A percentile compares a stretch with the other conserved stretches of the same genome.
Conservation (phyloP, 2,329 filamentous ascomycete genomes). For the Thielaviopsis euricoi region DNA sequence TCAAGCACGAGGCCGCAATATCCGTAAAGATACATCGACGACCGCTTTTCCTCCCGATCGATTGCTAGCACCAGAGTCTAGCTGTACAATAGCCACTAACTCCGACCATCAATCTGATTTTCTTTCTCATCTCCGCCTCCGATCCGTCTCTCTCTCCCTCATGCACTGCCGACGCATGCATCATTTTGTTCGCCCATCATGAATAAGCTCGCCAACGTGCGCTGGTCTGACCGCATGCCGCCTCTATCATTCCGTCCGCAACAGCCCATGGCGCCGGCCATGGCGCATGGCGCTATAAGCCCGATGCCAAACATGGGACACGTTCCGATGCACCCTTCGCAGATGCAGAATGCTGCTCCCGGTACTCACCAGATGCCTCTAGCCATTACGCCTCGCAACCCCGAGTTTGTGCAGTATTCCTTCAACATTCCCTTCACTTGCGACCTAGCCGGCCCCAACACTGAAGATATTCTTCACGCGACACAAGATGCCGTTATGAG, state of each 20-base stretch:
- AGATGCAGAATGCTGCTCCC: constrained; percentile 6
- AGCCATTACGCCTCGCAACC: constrained; percentile 4
- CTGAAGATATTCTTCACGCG: constrained; percentile 87
- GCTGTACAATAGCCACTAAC: background rate
- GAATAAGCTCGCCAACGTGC: constrained; percentile 58
- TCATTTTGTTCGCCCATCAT: constrained; percentile 27
- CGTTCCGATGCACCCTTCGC: constrained; percentile 29
- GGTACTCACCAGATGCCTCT: constrained; percentile 9
- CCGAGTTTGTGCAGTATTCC: constrained; percentile 52
- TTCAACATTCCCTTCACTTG: constrained; percentile 97
- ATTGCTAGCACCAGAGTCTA: background rate
- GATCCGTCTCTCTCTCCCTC: background rate
- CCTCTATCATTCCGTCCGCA: constrained; percentile 9
- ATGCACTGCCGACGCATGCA: constrained; percentile 7
- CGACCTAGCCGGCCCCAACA: constrained; percentile 79
- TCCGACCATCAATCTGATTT: constrained; percentile 1
- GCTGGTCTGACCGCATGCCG: constrained; percentile 51
- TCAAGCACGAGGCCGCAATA: background rate
- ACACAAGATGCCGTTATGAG: constrained; percentile 72
- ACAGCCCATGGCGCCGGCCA: constrained; percentile 5
- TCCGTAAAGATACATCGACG: background rate
- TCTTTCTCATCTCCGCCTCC: background rate
- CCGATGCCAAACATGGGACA: constrained; percentile 10
- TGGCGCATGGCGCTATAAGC: constrained; percentile 6
- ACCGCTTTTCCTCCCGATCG: background rate